Evolutionary conservation across 495 filamentous ascomycete genomes (phyloP), one percentile per base, ranked within the genome.

Genomic region (Penicillium diatomitis): DNA sequence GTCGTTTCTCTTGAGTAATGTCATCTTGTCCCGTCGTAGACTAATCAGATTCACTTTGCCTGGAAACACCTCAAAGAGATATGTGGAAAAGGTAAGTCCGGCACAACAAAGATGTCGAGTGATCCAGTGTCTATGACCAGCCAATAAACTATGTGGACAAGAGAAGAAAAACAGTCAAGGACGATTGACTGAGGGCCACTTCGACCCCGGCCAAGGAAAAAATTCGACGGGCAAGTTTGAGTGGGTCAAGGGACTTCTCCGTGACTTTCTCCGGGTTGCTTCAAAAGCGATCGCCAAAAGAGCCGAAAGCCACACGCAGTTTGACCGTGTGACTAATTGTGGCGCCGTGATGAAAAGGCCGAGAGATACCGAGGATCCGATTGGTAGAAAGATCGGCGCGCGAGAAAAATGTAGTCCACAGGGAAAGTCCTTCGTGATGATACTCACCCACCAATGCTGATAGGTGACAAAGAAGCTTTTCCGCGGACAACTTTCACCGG

Each of bases 201-300:
- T 45, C 53, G 20, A 47, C 45, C 12, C 35, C 36, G 48, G 56
- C 52, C 56, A 58, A 59, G 53, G 20, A 20, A 49, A 56, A 59
- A 53, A 52, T 39, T 55, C 42, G 44, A 35, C 47, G 49, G 51
- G 44, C 41, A 48, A 44, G 30, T 20, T 34, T 12, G 38, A 9
- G 56, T 59, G 56, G 56, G 48, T 50, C 53, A 44, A 30, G 38
- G 41, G 38, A 44, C 44, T 41, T 50, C 38, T 39, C 46, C 20
- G 20, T 20, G 20, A 20, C 20, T 20, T 20, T 20, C 20, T 20
- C 20, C 20, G 20, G 20, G 20, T 20, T 20, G 20, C 20, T 20
- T 20, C 20, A 20, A 20, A 20, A 20, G 20, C 20, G 20, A 20
- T 20, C 20, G 20, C 20, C 20, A 20, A 20, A 20, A 20, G 20